Base-by-base conservation (phyloP, 495 filamentous ascomycete genomes). In the Amniculicola lignicola region DNA sequence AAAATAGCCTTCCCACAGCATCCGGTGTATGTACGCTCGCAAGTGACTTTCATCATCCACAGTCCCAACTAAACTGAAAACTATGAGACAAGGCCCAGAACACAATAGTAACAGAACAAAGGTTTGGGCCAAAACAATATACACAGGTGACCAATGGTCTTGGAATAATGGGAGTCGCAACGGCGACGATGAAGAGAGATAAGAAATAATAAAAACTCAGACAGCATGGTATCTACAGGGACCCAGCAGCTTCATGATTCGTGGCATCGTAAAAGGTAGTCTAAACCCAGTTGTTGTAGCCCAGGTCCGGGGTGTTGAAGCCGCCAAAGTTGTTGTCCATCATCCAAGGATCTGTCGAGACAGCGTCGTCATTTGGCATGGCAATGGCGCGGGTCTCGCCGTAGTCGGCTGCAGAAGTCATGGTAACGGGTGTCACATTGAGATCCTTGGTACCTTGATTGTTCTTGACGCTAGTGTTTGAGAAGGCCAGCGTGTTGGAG, bases 61-160 rank as follows among this genome's bases (percentile, higher is more conserved):
- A 36, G 11, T n/a, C n/a, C n/a, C n/a, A n/a, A n/a, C n/a, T n/a
- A n/a, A n/a, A 36, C 25, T 15, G 31, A 42, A 28, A 43, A 21
- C 14, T 50, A 49, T 58, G 18, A 35, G 31, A 58, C 45, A 51
- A 23, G 45, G 54, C 44, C 21, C 33, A 18, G 36, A 45, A 54
- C 51, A 23, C n/a, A 33, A n/a, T 33, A 7, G n/a, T 5, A 54
- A 29, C 25, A 36, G 35, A 24, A 45, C 44, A 39, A 33, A 9
- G 18, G 47, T 59, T 52, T 42, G 41, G 39, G 42, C 49, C 55
- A 35, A 15, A 18, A 18, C 40, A 59, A 55, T 63, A 59, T 63
- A 51, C 59, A 62, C 60, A 55, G 49, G 60, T 25, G 49, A 59
- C 48, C 53, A 18, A 22, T 15, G 50, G 60, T 59, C 37, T 54